Conservation (phyloP, 2,329 filamentous ascomycete species). For the Dactylellina cionopaga region DNA sequence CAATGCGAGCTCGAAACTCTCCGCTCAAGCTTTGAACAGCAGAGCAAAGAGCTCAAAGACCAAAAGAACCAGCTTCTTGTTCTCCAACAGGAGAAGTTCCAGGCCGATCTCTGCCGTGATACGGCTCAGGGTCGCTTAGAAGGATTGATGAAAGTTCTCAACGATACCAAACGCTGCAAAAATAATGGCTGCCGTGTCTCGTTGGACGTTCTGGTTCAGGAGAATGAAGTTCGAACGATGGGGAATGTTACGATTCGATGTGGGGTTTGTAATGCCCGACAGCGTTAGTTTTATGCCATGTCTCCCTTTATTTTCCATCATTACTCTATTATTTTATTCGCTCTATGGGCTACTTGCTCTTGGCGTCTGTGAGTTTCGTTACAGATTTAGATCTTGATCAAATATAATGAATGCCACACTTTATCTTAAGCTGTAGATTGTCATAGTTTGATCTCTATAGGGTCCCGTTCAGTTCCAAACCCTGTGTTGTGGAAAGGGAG, state of each 20-base stretch:
- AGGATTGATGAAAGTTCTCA: slow-evolving; percentile 23
- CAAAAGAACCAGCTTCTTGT: slow-evolving; percentile 8
- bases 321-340: too few relatives aligned
- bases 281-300: neutral
- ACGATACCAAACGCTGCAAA: slow-evolving; percentile 28
- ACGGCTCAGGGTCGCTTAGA: slow-evolving; percentile 21
- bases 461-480: too few relatives aligned
- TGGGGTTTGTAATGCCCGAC: slow-evolving; percentile 29
- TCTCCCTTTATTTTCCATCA: neutral
- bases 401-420: too few relatives aligned
- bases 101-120: slow-evolving; percentile 19
- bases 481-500: too few relatives aligned
- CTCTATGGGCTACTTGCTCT: too few relatives aligned
- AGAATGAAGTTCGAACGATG: slow-evolving; percentile 21
- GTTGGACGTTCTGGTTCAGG: slow-evolving; percentile 14
- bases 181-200: slow-evolving; percentile 15
- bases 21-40: neutral
- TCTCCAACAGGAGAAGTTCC: slow-evolving; percentile 31
- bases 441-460: too few relatives aligned
- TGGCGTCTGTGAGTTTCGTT: too few relatives aligned
- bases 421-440: too few relatives aligned
- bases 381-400: too few relatives aligned
- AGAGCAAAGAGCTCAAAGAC: neutral
- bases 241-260: slow-evolving; percentile 29
- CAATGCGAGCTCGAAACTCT: neutral